Conservation (phyloP, 1,284 basidiomycete species). For the Psilocybe mexicana region DNA sequence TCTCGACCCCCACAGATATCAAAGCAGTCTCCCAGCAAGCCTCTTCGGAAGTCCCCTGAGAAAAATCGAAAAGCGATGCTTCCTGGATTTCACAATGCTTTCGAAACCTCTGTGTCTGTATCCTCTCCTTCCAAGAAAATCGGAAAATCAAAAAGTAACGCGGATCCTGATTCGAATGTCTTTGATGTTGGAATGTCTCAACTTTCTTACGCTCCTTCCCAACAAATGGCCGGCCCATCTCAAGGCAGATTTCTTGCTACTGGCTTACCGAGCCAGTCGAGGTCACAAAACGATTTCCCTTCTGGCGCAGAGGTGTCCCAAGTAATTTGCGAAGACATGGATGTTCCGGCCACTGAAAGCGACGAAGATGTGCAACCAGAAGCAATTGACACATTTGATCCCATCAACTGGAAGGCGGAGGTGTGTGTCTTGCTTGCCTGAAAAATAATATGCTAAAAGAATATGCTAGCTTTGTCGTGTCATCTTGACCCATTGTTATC, state of each 20-base stretch:
- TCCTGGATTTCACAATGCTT: constrained; percentile 53
- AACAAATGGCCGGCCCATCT: neutral
- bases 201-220: constrained; percentile 7
- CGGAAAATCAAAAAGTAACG: constrained; percentile 27
- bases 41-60: constrained; percentile 31
- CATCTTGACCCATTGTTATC: constrained; percentile 54
- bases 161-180: constrained; percentile 11
- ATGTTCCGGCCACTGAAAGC: constrained; percentile 26
- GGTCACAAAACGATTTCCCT: neutral
- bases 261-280: neutral
- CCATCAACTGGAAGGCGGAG: constrained; percentile 54
- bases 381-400: constrained; percentile 34
- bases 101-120: constrained; percentile 38
- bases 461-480: constrained; percentile 53
- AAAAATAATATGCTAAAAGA: neutral
- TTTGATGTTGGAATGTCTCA: constrained; percentile 11
- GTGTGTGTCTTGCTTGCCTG: constrained; percentile 36
- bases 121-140: constrained; percentile 23
- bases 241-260: neutral
- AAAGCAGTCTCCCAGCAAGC: constrained; percentile 27
- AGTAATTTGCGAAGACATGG: constrained; percentile 23
- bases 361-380: constrained; percentile 28
- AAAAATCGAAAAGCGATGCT: constrained; percentile 35
- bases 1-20: constrained; percentile 20
- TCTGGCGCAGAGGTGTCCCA: neutral